Evolutionary conservation across 805 yeast genomes (phyloP), one percentile per base, ranked within the genome.

Genomic region (Wickerhamiella galacta): DNA sequence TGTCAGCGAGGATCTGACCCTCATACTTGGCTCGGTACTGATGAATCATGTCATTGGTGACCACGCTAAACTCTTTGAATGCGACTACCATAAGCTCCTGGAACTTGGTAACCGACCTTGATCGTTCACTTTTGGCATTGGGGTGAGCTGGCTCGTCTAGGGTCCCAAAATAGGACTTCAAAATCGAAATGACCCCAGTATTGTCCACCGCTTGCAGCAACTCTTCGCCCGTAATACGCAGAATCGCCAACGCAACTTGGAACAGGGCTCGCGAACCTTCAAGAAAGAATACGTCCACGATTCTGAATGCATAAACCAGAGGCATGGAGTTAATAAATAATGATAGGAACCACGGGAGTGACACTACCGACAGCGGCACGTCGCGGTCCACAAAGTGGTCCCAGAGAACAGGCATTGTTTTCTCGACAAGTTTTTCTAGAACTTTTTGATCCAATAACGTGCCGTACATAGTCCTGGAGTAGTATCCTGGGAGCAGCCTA

Each of bases 391-490:
- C 61, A 28, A 90, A 71, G 53, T 90, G 95, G 8, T 70, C 78
- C 77, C 93, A 79, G 32, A 90, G 51, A 14, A 79, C 51, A 1
- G 98, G 98, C 76, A 90, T 72, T 0, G 90, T 81, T 35, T 76
- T 79, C 49, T 77, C 80, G 1, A 90, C 93, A 34, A 90, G 64
- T 0, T 81, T 69, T 54, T 90, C 98, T 51, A 90, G 80, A 1
- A 90, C 98, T 45, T 74, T 71, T 58, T 90, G 98, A 51, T 90
- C 99, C 23, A 90, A 60, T 20, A 90, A 58, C 1, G 95, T 90
- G 17, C 99, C 99, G 48, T 87, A 87, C 98, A 90, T 90, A 1
- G 95, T 87, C 47, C 73, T 81, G 3, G 96, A 85, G 49, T 90
- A 90, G 54, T 90, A 90, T 0, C 98, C 98, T 0, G 96, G 96